A percentile compares a stretch with the other conserved stretches of the same genome.
Conservation (phyloP, 176 grass and related monocot genomes). For the Triticum dicoccoides region DNA sequence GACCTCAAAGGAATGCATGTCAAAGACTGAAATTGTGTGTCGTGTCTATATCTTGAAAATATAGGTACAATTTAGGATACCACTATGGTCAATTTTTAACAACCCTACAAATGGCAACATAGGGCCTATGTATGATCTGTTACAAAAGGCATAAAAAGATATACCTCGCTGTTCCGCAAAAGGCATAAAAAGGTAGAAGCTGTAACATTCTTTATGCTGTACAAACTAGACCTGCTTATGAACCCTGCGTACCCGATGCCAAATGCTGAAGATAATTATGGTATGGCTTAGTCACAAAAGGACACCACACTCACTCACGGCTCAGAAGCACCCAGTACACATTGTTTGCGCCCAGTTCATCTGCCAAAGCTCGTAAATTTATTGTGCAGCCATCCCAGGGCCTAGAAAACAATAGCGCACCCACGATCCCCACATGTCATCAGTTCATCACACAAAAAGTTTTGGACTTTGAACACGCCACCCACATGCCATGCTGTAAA, state of each 20-base stretch:
- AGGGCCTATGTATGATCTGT: background rate
- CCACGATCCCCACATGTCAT: background rate
- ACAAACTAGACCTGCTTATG: background rate
- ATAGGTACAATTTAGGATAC: slow-evolving; percentile 1
- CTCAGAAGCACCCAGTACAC: background rate
- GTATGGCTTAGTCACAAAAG: background rate
- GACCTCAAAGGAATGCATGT: slow-evolving; percentile 1
- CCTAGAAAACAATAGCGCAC: background rate
- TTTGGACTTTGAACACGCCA: background rate
- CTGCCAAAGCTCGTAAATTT: slow-evolving; percentile 16
- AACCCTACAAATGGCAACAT: background rate
- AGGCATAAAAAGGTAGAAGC: slow-evolving; percentile 3
- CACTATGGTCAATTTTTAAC: background rate
- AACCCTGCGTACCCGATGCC: background rate
- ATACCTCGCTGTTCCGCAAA: background rate
- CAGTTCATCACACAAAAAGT: background rate
- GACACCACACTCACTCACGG: background rate
- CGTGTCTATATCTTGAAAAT: slow-evolving; percentile 7
- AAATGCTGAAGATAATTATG: background rate
- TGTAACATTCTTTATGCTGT: background rate
- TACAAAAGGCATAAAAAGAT: background rate
- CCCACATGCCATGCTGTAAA: background rate
- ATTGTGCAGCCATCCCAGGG: background rate
- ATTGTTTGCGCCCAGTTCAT: background rate
- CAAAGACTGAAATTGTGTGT: background rate